Percentiles rank a stretch among this genome's conserved stretches.
These are phyloP conservation scores for Diplodia scrobiculata DNA, from an alignment of 2,329 filamentous ascomycete genomes.

Conservation along the genomic window DNA sequence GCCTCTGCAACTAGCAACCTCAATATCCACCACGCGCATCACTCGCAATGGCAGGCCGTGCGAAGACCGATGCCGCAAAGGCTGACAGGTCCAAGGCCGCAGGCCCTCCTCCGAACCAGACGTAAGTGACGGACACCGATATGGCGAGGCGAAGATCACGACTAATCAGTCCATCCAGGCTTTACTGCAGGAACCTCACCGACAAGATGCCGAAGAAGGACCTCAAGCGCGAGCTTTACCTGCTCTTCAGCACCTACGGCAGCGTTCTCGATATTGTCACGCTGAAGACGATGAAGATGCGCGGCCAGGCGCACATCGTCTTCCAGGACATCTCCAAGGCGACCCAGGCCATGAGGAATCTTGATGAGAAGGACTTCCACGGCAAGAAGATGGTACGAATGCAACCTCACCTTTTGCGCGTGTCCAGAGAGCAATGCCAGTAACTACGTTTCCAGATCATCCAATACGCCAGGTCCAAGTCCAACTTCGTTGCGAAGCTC, in stretches of 20 bases:
- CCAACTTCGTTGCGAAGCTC: slow-evolving; percentile 83
- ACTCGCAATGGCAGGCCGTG: slow-evolving; percentile 21
- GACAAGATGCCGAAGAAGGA: slow-evolving; percentile 89
- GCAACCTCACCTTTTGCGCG: slow-evolving; percentile 12
- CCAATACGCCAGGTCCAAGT: slow-evolving; percentile 85
- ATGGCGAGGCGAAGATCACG: neutral
- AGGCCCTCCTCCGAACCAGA: slow-evolving; percentile 38
- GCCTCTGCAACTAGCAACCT: neutral
- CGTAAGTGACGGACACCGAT: slow-evolving; percentile 34
- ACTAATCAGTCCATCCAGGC: slow-evolving; percentile 52
- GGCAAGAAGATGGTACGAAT: slow-evolving; percentile 77
- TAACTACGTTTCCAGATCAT: slow-evolving; percentile 67
- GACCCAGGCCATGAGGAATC: slow-evolving; percentile 86
- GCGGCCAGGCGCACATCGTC: slow-evolving; percentile 90
- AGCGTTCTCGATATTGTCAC: slow-evolving; percentile 89
- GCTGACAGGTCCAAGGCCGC: slow-evolving; percentile 28
- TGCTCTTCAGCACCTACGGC: slow-evolving; percentile 91
- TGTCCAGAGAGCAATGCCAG: neutral
- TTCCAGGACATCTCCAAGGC: slow-evolving; percentile 89
- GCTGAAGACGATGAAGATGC: slow-evolving; percentile 87
- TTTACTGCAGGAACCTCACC: slow-evolving; percentile 88
- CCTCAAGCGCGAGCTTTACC: slow-evolving; percentile 82
- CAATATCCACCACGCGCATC: neutral
- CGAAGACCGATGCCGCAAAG: slow-evolving; percentile 23
- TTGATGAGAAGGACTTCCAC: slow-evolving; percentile 84